Conservation (phyloP, 176 grass and related monocot species). For the Olyra latifolia region DNA sequence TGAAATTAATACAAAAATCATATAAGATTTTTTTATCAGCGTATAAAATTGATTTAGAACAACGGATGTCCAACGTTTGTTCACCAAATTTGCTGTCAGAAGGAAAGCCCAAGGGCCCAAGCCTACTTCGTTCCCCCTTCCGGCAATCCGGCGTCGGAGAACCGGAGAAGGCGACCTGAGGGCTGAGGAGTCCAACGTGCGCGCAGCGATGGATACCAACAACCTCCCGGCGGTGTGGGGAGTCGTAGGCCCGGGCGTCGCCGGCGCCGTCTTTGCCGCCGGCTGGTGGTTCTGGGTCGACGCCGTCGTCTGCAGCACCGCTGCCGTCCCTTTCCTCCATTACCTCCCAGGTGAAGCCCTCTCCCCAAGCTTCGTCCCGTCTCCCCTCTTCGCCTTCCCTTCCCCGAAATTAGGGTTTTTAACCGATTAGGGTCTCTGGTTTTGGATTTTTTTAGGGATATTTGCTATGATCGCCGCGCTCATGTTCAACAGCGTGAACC, state of each 20-base stretch:
- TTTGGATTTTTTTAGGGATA: conserved; percentile 34
- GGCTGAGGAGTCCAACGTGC: not conserved
- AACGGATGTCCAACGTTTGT: too few relatives aligned
- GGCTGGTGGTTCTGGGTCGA: conserved; percentile 97
- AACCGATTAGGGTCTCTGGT: not conserved
- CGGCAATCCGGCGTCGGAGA: conserved; percentile 31
- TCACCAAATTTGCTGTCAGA: too few relatives aligned
- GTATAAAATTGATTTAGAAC: too few relatives aligned
- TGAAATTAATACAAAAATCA: too few relatives aligned
- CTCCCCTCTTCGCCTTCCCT: not conserved
- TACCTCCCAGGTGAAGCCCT: conserved; percentile 71
- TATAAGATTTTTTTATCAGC: too few relatives aligned
- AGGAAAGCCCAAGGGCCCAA: too few relatives aligned
- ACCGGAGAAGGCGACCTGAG: not conserved
- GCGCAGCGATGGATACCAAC: conserved; percentile 37
- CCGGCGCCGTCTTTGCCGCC: conserved; percentile 73
- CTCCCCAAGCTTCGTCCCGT: not conserved
- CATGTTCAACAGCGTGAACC: conserved; percentile 88
- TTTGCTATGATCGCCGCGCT: conserved; percentile 48
- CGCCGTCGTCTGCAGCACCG: conserved; percentile 79
- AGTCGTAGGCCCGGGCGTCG: conserved; percentile 52
- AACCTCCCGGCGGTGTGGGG: conserved; percentile 57
- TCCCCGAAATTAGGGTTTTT: not conserved
- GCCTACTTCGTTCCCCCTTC: not conserved
- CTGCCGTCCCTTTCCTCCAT: conserved; percentile 73